Base-by-base conservation (phyloP, 257 asterid genomes). In the Penstemon barbatus region DNA sequence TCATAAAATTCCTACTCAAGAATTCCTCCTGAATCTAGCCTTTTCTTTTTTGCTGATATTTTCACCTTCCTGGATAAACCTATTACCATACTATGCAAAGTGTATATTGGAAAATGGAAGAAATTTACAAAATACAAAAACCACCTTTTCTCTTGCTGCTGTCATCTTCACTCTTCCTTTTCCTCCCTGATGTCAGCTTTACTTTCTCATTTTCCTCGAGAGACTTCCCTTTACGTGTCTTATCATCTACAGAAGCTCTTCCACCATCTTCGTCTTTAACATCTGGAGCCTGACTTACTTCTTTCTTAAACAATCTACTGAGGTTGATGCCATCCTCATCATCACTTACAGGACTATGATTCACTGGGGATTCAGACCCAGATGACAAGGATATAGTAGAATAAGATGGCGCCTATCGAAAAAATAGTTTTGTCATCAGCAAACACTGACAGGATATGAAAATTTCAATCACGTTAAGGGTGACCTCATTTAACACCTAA, bases 291-390 rank as follows among this genome's bases (percentile, higher is more conserved):
- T 11, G 57, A 7, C 4, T 45, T 63, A 59, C 72, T 73, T 68
- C 75, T 75, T 79, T 81, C 67, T 80, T 78, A 71, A 89, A 86
- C 81, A 89, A 71, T 41, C 49, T 79, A 53, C 70, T 81, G 54
- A 89, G 88, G 63, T 71, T 78, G 40, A 80, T 38, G 49, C 44
- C 76, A 82, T 89, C 96, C 59, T 86, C 96, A 12, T 75, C 88
- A 33, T 76, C 89, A 59, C 85, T 80, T 18, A 9, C 66, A 7
- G 73, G 81, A 65, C 70, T 65, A 71, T 44, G 69, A 63, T 70
- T 79, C 44, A 63, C 68, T 43, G 86, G 88, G 4, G 89, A 81
- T 41, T 62, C 77, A 1, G 94, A 83, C 44, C 75, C 90, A 42
- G 94, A 89, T 41, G 94, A 85, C 65, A 87, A 57, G 37, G 66